Evolutionary conservation across 2,329 filamentous ascomycete genomes (phyloP), one percentile per base, ranked within the genome.

Genomic region (Aspergillus neotritici): DNA sequence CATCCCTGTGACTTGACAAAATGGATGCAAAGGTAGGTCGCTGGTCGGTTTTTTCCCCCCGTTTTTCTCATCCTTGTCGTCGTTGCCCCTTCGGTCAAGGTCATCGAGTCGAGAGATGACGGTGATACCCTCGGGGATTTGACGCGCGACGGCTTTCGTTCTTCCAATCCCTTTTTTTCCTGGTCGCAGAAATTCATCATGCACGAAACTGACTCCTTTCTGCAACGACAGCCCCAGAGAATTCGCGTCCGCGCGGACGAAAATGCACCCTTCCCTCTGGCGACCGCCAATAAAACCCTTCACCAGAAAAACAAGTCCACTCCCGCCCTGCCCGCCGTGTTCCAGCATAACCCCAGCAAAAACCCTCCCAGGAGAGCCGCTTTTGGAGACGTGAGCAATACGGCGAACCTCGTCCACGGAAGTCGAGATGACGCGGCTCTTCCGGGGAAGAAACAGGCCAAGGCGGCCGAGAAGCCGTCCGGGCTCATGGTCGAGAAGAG

Each of bases 291-390:
- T 25, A 25, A 81, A 62, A 71, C 77, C 41, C 71, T 89, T 49
- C 87, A 94, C 56, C 83, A 88, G 57, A 84, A 85, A 50, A 84
- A 88, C 70, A 94, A 94, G 68, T 94, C 89, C 7, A 82, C 76
- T 29, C 81, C 65, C 66, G 84, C 68, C 67, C 77, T 76, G 53
- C 86, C 69, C 56, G 72, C 61, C 54, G 58, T 78, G 47, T 62
- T 75, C 48, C 71, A 75, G 49, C 75, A 72, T 38, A 75, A 71
- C 45, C 75, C 72, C 31, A 67, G 83, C 51, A 87, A 83, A 65
- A 75, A 76, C 41, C 75, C 79, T 44, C 74, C 82, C 43, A 93
- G 90, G 71, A 82, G 89, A 53, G 82, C 83, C 49, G 87, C 82
- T 10, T 89, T 94, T 66, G 86, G 80, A 38, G 89, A 94, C 63